Evolutionary conservation across 192 early-diverging fungal genomes (phyloP).

Genomic region (Podila epicladia): DNA sequence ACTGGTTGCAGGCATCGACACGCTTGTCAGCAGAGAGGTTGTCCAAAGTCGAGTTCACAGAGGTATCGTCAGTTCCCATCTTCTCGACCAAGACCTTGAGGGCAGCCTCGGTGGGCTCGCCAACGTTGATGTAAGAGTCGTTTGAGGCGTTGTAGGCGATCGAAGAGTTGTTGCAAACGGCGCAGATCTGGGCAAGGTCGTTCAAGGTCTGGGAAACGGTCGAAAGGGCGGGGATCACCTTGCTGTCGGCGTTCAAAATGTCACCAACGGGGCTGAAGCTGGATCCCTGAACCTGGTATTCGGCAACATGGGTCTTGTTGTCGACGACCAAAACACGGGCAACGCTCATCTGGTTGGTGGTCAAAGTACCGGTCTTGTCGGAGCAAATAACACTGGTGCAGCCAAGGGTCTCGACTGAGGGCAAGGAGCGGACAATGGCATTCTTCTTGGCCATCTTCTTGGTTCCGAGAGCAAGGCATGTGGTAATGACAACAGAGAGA

Average conservation of each 20-base stretch:
- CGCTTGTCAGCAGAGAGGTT: constrained; percentile 62
- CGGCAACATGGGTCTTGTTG: constrained; percentile 61
- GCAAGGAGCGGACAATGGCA: constrained; percentile 94
- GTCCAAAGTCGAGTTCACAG: constrained; percentile 69
- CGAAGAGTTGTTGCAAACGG: constrained; percentile 91
- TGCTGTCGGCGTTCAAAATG: constrained; percentile 55
- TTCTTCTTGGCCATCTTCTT: constrained; percentile 96
- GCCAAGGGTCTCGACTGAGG: constrained; percentile 95
- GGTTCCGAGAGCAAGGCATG: constrained; percentile 96
- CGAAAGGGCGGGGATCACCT: constrained; percentile 61
- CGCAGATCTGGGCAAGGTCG: constrained; percentile 84
- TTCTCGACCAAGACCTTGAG: constrained; percentile 95
- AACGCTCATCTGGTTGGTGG: constrained; percentile 98
- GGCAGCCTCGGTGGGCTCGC: constrained; percentile 99
- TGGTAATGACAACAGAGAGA: constrained; percentile 97
- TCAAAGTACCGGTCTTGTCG: constrained; percentile 99
- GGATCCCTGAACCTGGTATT: constrained; percentile 84
- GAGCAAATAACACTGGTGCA: constrained; percentile 98
- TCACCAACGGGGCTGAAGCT: constrained; percentile 88
- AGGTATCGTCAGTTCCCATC: constrained; percentile 78
- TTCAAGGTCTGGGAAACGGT: constrained; percentile 64
- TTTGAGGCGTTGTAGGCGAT: constrained; percentile 82
- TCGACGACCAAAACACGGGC: constrained; percentile 68
- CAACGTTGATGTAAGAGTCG: constrained; percentile 76
- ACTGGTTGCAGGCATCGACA: constrained; percentile 78